Evolutionary conservation across 768 basidiomycete genomes (phyloP).

Genomic region (Russula abietina): DNA sequence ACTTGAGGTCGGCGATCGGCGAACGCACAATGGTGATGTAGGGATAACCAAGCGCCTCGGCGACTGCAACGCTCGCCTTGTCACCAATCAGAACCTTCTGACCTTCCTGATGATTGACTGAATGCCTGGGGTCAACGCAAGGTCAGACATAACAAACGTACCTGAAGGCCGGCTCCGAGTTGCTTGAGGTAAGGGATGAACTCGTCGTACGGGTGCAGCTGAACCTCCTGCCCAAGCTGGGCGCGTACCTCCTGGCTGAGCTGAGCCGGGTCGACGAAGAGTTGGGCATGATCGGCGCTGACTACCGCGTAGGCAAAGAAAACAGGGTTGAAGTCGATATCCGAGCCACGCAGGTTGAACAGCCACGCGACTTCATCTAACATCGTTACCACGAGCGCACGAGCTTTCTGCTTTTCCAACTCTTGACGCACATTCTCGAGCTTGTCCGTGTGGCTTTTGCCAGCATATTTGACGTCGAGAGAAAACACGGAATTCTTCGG

Average conservation of each 20-base stretch:
- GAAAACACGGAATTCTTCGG: slow-evolving; percentile 63
- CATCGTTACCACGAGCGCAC: slow-evolving; percentile 76
- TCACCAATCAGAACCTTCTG: slow-evolving; percentile 73
- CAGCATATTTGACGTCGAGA: slow-evolving; percentile 71
- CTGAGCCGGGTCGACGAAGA: slow-evolving; percentile 63
- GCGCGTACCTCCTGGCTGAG: slow-evolving; percentile 42
- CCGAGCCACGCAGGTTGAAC: slow-evolving; percentile 86
- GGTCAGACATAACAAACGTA: neutral
- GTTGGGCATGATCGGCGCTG: slow-evolving; percentile 44
- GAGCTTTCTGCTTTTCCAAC: slow-evolving; percentile 53
- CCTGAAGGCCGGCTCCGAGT: slow-evolving; percentile 35
- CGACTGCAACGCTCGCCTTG: slow-evolving; percentile 75
- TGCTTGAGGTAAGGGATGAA: slow-evolving; percentile 61
- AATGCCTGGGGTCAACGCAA: neutral
- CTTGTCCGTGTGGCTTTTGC: slow-evolving; percentile 61
- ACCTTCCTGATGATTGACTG: neutral
- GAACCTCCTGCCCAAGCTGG: slow-evolving; percentile 53
- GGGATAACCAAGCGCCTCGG: slow-evolving; percentile 70
- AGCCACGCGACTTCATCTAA: slow-evolving; percentile 95
- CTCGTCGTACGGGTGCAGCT: slow-evolving; percentile 61
- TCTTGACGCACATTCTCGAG: slow-evolving; percentile 60
- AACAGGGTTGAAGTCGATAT: slow-evolving; percentile 88
- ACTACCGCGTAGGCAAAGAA: slow-evolving; percentile 91
- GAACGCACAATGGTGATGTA: slow-evolving; percentile 59
- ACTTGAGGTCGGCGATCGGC: slow-evolving; percentile 71